Base-by-base conservation (phyloP, 1,139 yeast genomes). In the Candida sp. region DNA sequence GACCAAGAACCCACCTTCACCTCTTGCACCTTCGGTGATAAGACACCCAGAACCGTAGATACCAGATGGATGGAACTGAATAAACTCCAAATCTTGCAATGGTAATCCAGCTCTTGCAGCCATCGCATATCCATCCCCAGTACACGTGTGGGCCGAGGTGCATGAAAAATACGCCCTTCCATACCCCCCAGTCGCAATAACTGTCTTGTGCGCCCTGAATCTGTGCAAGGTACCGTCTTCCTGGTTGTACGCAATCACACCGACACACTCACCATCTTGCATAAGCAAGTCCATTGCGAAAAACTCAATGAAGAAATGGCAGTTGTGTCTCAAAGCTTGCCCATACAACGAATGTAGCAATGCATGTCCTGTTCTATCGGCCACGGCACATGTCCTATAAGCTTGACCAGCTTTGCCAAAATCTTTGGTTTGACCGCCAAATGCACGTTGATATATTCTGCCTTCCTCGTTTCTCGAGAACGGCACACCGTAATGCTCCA, bases 21-120 rank as follows among this genome's bases (percentile, higher is more conserved):
- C 99, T 81, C 99, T 89, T 60, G 98, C 96, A 77, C 99, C 99
- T 77, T 94, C 99, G 54, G 99, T 94, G 70, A 94, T 94, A 78
- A 94, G 80, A 80, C 98, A 94, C 58, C 99, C 99, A 46, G 98
- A 92, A 54, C 99, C 99, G 74, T 94, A 94, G 72, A 94, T 94
- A 83, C 99, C 99, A 39, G 98, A 92, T 56, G 99, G 99, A 76
- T 94, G 99, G 93, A 94, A 94, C 78, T 94, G 99, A 56, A 94
- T 94, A 68, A 94, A 94, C 78, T 94, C 99, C 77, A 93, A 80
- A 78, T 94, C 99, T 79, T 94, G 97, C 68, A 93, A 82, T 52
- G 99, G 99, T 73, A 93, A 85, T 55, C 99, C 99, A 52, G 99
- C 99, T 77, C 99, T 88, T 50, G 98, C 79, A 56, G 91, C 98